Evolutionary conservation across 2,329 filamentous ascomycete species (phyloP).

Genomic region (Colletotrichum zoysiae): DNA sequence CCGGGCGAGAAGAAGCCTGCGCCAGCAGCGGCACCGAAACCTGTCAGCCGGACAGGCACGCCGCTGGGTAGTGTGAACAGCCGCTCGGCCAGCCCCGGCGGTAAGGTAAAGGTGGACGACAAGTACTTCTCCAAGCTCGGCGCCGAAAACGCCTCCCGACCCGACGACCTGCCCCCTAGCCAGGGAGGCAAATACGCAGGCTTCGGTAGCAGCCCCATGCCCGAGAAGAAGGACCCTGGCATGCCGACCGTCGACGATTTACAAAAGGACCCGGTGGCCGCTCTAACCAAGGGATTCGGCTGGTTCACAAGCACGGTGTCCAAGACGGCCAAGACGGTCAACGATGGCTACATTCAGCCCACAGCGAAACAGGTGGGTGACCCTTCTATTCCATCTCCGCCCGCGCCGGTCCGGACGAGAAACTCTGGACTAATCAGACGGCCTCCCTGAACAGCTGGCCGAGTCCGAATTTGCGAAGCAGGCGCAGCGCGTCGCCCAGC

Average conservation of each 20-base stretch:
- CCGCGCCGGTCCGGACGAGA: slow-evolving; percentile 26
- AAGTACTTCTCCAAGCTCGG: slow-evolving; percentile 91
- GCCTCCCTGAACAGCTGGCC: slow-evolving; percentile 69
- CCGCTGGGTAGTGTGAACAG: slow-evolving; percentile 56
- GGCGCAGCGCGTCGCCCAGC: slow-evolving; percentile 72
- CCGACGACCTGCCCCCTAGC: slow-evolving; percentile 81
- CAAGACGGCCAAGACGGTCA: slow-evolving; percentile 91
- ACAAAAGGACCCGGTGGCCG: slow-evolving; percentile 89
- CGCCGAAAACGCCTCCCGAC: slow-evolving; percentile 81
- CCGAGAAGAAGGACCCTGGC: slow-evolving; percentile 58
- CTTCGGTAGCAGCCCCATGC: slow-evolving; percentile 83
- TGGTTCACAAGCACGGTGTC: slow-evolving; percentile 92
- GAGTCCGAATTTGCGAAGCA: slow-evolving; percentile 82
- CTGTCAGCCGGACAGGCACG: slow-evolving; percentile 55
- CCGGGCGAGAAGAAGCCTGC: slow-evolving; percentile 72
- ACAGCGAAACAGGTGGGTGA: slow-evolving; percentile 83
- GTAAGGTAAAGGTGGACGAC: slow-evolving; percentile 79
- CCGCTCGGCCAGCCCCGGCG: slow-evolving; percentile 56
- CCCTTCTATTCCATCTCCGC: slow-evolving; percentile 33
- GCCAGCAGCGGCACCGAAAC: slow-evolving; percentile 49
- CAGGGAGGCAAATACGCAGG: slow-evolving; percentile 94
- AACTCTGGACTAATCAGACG: slow-evolving; percentile 45
- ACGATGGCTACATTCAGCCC: slow-evolving; percentile 92
- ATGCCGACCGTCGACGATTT: slow-evolving; percentile 86
- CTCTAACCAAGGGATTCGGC: slow-evolving; percentile 91